These are phyloP conservation scores for Fraxinus sp. DNA, from an alignment of 305 asterid species.

Conservation along the genomic window DNA sequence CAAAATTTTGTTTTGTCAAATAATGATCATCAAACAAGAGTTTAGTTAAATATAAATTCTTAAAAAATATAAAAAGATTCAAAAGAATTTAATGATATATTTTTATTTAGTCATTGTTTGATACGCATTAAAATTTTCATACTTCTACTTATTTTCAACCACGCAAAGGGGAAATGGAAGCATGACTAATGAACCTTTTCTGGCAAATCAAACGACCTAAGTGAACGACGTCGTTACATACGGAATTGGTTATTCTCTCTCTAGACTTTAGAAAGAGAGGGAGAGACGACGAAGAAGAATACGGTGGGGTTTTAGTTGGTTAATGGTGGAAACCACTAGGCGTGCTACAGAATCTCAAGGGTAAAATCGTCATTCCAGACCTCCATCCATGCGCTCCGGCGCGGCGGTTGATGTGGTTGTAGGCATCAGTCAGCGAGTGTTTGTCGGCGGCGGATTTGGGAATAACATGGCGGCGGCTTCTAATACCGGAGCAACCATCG, in stretches of 20 bases:
- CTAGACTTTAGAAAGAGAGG: background rate
- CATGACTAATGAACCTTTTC: too few species aligned
- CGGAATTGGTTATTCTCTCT: background rate
- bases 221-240: background rate
- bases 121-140: too few species aligned
- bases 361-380: background rate
- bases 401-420: constrained; percentile 3
- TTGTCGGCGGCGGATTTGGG: background rate
- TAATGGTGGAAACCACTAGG: background rate
- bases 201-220: too few species aligned
- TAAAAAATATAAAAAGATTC: too few species aligned
- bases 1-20: too few species aligned
- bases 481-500: background rate
- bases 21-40: too few species aligned
- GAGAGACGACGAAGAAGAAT: background rate
- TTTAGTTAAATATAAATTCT: too few species aligned
- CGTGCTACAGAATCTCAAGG: background rate
- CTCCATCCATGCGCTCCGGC: constrained; percentile 5
- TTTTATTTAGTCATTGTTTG: too few species aligned
- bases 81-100: too few species aligned
- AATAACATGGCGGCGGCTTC: background rate
- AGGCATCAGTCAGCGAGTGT: constrained; percentile 5
- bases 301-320: background rate
- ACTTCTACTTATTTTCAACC: too few species aligned
- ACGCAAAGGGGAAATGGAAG: too few species aligned